phyloP scores from a whole-genome alignment of 2,329 filamentous ascomycete species.

The Aspergillus sp. region DNA sequence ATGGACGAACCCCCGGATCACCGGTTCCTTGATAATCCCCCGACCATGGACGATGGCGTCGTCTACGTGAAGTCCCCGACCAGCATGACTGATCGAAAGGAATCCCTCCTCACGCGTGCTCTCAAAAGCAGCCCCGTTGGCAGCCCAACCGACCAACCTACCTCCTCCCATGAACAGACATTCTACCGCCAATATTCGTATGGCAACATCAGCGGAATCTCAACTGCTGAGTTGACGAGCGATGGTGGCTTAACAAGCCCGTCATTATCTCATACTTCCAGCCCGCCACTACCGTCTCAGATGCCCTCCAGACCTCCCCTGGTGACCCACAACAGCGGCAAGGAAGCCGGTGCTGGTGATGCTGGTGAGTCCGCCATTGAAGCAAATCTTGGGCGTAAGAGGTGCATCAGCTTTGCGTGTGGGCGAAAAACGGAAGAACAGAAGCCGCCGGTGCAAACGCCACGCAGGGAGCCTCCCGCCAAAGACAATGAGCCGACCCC shows the following conservation, averaged over 20 bases:
- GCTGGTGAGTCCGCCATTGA: constrained; percentile 58
- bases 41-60: constrained; percentile 28
- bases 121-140: constrained; percentile 67
- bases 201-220: constrained; percentile 77
- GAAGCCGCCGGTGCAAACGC: constrained; percentile 30
- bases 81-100: constrained; percentile 58
- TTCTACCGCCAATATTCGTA: constrained; percentile 60
- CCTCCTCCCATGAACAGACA: constrained; percentile 46
- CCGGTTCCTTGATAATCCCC: constrained; percentile 27
- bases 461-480: constrained; percentile 25
- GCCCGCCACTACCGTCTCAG: constrained; percentile 68
- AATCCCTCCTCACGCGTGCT: constrained; percentile 85
- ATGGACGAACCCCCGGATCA: constrained; percentile 84
- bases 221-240: constrained; percentile 90
- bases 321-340: constrained; percentile 16
- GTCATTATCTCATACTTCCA: constrained; percentile 82
- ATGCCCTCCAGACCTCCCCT: constrained; percentile 27
- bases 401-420: constrained; percentile 92
- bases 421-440: constrained; percentile 59
- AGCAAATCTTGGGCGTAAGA: constrained; percentile 70
- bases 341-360: constrained; percentile 35
- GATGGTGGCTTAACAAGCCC: constrained; percentile 90
- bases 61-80: constrained; percentile 50
- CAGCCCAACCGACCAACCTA: constrained; percentile 33
- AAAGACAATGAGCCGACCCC: constrained; percentile 15